phyloP scores from a whole-genome alignment of 129 eudicot genomes.

The Kitagawia praeruptora region DNA sequence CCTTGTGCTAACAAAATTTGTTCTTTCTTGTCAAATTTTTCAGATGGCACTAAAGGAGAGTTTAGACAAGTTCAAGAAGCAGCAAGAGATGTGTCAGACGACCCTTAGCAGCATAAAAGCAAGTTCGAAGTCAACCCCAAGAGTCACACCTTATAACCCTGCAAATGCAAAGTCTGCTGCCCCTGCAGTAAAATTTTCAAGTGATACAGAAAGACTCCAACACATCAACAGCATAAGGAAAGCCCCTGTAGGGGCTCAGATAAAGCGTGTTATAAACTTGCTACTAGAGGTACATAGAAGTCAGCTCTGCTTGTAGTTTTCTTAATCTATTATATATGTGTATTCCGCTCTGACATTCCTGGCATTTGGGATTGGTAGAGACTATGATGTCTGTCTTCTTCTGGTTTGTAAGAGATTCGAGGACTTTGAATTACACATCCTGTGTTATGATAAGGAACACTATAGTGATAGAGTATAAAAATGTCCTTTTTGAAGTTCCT shows the following conservation, averaged over 20 bases:
- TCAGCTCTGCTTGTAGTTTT: neutral
- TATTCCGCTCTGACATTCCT: neutral
- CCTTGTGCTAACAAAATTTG: neutral
- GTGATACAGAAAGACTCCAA: slow-evolving; percentile 79
- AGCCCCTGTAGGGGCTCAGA: slow-evolving; percentile 75
- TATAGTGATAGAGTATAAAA: neutral
- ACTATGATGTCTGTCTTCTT: neutral
- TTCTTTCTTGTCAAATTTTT: neutral
- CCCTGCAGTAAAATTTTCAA: slow-evolving; percentile 63
- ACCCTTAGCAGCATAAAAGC: slow-evolving; percentile 48
- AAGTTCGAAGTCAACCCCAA: slow-evolving; percentile 31
- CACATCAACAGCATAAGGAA: slow-evolving; percentile 72
- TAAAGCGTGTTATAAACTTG: slow-evolving; percentile 71
- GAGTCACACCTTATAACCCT: slow-evolving; percentile 24
- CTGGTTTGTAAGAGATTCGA: neutral
- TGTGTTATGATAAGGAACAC: neutral
- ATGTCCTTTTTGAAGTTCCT: neutral
- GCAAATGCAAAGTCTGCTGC: slow-evolving; percentile 33
- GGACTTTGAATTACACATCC: neutral
- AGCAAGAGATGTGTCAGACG: slow-evolving; percentile 74
- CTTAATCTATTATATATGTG: neutral
- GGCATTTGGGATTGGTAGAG: neutral
- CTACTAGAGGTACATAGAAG: slow-evolving; percentile 49
- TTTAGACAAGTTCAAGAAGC: slow-evolving; percentile 53
- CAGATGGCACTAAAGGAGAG: slow-evolving; percentile 59